Evolutionary conservation across 176 grass and related monocot species (phyloP), one percentile per base, ranked within the genome.

Genomic region (Luzula sylvatica): DNA sequence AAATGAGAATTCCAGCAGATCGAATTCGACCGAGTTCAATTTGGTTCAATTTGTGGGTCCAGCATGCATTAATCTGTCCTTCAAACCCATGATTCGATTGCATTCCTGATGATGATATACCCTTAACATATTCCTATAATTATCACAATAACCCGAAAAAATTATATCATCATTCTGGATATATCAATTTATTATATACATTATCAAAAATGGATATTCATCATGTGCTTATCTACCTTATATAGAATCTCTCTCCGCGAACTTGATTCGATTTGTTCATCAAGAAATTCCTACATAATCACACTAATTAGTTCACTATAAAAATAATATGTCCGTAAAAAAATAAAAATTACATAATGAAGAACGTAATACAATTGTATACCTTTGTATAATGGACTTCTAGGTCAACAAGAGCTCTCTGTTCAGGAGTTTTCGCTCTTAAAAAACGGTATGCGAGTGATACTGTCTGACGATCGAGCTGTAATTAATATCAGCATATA

Each of bases 381-480:
- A 92, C 87, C 68, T 52, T 81, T 11, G 87, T 92, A 46, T 85
- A 92, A 77, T 92, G 87, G 35, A 75, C 65, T 78, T 92, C 87
- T 52, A 85, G 73, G 71, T 92, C 87, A 24, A 92, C 58, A 45
- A 51, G 7, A 49, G 87, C 87, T 52, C 87, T 92, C 15, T 85
- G 54, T 26, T 84, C 76, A 5, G 87, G 80, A 50, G 76, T 92
- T 55, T 72, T 92, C 54, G 86, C 80, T 63, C 76, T 71, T 49
- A 92, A 40, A 66, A 92, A 77, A 55, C 72, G 80, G 73, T 44
- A 74, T 28, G 76, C 69, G 1, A 84, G 80, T 13, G 80, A 81
- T 59, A 92, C 46, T 13, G 73, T 81, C 29, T 68, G 72, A 20
- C 58, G 70, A 81, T 84, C 72, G 64, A 92, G 23, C 86, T 92